phyloP scores from a whole-genome alignment of 2,329 filamentous ascomycete genomes.

The Ascomycota sp. region DNA sequence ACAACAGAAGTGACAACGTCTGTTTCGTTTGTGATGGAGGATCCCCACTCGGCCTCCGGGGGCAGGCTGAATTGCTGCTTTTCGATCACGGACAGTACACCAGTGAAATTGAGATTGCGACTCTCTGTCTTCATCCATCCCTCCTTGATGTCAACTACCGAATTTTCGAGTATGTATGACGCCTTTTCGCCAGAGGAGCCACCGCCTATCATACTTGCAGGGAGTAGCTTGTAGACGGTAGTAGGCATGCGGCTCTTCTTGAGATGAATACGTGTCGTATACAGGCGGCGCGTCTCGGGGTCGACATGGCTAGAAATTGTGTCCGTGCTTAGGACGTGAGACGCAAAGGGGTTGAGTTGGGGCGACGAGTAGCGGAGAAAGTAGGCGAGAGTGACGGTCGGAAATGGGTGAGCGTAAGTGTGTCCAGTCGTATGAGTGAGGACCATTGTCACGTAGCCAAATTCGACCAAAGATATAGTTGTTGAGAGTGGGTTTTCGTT shows the following conservation, averaged over 20 bases:
- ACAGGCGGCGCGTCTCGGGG: constrained; percentile 46
- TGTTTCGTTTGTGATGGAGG: constrained; percentile 21
- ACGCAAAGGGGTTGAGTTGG: constrained; percentile 53
- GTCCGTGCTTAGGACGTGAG: constrained; percentile 64
- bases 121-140: constrained; percentile 70
- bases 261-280: constrained; percentile 58
- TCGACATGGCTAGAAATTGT: constrained; percentile 57
- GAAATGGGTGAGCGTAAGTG: constrained; percentile 60
- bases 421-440: constrained; percentile 44
- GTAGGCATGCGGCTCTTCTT: constrained; percentile 61
- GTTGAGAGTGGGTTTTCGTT: not conserved
- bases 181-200: constrained; percentile 38
- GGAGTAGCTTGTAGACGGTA: constrained; percentile 53
- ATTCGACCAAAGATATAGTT: not conserved
- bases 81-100: constrained; percentile 58
- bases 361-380: constrained; percentile 64
- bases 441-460: constrained; percentile 24
- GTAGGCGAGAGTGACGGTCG: constrained; percentile 69
- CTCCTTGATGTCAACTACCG: constrained; percentile 54
- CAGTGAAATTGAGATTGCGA: constrained; percentile 61
- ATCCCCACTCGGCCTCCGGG: constrained; percentile 6
- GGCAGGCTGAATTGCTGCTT: constrained; percentile 41
- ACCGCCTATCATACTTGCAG: constrained; percentile 44
- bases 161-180: constrained; percentile 60
- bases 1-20: constrained; percentile 53